phyloP scores from a whole-genome alignment of 2,329 filamentous ascomycete species.

The Ophiostoma pallidulum region DNA sequence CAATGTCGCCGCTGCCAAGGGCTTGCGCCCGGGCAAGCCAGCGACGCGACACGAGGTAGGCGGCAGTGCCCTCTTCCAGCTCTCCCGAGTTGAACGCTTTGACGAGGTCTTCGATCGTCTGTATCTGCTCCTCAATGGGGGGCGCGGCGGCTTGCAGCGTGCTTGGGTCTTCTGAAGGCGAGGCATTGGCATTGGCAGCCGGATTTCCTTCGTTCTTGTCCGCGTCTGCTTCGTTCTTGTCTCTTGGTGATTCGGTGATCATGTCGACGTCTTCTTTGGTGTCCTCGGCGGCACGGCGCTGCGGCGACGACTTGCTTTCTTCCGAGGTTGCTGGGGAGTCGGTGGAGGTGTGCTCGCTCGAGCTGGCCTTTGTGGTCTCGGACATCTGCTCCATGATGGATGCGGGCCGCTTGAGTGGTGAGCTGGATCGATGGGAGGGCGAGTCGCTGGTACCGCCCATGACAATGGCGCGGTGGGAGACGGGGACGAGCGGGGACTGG shows the following conservation, averaged over 20 bases:
- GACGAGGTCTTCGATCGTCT: conserved; percentile 55
- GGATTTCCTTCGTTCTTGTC: conserved; percentile 12
- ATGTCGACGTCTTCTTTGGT: conserved; percentile 38
- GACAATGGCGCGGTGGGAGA: conserved; percentile 45
- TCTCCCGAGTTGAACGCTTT: conserved; percentile 42
- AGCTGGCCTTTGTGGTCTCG: neutral
- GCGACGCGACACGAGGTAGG: conserved; percentile 65
- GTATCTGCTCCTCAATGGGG: conserved; percentile 50
- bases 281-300: conserved; percentile 23
- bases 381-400: conserved; percentile 45
- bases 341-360: conserved; percentile 28
- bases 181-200: too few relatives aligned
- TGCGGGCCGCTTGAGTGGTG: conserved; percentile 54
- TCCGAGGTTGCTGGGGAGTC: neutral
- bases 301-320: conserved; percentile 2
- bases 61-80: conserved; percentile 61
- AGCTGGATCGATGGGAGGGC: conserved; percentile 50
- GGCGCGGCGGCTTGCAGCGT: neutral
- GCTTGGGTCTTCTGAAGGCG: conserved; percentile 13
- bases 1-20: conserved; percentile 46
- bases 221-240: conserved; percentile 3
- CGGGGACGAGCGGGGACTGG: conserved; percentile 42
- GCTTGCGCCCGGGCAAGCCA: conserved; percentile 72
- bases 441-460: conserved; percentile 50
- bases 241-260: conserved; percentile 24